Conservation (phyloP, 2,329 filamentous ascomycete genomes). For the Exophiala xenobiotica region DNA sequence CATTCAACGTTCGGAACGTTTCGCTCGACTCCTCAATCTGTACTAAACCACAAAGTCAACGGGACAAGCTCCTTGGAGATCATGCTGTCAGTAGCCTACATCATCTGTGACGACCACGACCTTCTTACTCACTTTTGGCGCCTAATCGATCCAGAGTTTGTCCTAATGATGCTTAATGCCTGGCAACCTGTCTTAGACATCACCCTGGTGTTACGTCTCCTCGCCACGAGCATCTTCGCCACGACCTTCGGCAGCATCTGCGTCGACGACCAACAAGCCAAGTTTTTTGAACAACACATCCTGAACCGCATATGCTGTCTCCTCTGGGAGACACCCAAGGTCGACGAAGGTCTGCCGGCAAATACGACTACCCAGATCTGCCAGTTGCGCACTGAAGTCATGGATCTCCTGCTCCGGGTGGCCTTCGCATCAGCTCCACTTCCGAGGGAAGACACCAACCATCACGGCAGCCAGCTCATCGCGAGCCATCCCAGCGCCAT, state of each 20-base stretch:
- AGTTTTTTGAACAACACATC: slow-evolving; percentile 48
- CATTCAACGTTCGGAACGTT: slow-evolving; percentile 41
- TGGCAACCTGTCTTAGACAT: slow-evolving; percentile 59
- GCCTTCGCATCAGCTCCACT: slow-evolving; percentile 38
- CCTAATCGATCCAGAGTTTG: slow-evolving; percentile 56
- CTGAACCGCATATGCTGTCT: slow-evolving; percentile 59
- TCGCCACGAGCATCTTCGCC: slow-evolving; percentile 55
- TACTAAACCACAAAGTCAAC: slow-evolving; percentile 51
- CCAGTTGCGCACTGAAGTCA: slow-evolving; percentile 44
- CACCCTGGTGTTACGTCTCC: slow-evolving; percentile 53
- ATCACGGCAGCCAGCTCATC: slow-evolving; percentile 61
- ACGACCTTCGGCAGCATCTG: slow-evolving; percentile 57
- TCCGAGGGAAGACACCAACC: slow-evolving; percentile 62
- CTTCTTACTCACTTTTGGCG: slow-evolving; percentile 55
- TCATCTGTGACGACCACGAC: slow-evolving; percentile 39
- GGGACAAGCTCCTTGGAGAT: slow-evolving; percentile 56
- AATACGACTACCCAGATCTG: slow-evolving; percentile 37
- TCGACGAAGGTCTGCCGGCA: slow-evolving; percentile 44
- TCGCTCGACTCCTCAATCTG: slow-evolving; percentile 42
- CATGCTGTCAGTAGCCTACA: slow-evolving; percentile 53
- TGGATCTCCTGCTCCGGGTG: slow-evolving; percentile 44
- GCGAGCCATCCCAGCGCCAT: slow-evolving; percentile 68
- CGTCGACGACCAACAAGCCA: slow-evolving; percentile 39
- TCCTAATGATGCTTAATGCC: slow-evolving; percentile 59
- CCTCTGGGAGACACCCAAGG: slow-evolving; percentile 54